A percentile compares a stretch with the other conserved stretches of the same genome.
These are phyloP conservation scores for Teunomyces lycoperdinae DNA, from an alignment of 805 yeast species.

Conservation along the genomic window DNA sequence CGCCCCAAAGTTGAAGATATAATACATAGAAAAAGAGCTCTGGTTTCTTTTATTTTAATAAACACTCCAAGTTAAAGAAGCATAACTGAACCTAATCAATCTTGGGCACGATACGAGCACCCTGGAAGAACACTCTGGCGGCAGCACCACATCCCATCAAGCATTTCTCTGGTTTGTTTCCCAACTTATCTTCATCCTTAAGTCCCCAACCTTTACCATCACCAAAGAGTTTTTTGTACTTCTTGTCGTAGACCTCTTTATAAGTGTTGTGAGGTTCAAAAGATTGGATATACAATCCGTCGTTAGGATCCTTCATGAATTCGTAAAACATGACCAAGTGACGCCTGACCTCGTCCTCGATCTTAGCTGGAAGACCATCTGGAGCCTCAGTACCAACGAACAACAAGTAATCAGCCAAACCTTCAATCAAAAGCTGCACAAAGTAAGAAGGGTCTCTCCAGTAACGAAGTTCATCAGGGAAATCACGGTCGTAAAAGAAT, in stretches of 20 bases:
- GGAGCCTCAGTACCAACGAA: constrained; percentile 44
- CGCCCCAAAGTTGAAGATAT: constrained; percentile 52
- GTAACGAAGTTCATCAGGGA: constrained; percentile 50
- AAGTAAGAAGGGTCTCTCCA: constrained; percentile 66
- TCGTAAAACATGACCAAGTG: constrained; percentile 57
- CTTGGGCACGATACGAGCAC: constrained; percentile 50
- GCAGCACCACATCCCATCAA: constrained; percentile 66
- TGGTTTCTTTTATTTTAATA: not conserved
- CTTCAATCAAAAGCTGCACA: constrained; percentile 62
- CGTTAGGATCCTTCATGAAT: constrained; percentile 54
- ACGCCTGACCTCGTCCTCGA: constrained; percentile 45
- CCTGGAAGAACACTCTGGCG: constrained; percentile 67
- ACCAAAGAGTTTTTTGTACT: constrained; percentile 53
- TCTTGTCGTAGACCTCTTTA: constrained; percentile 43
- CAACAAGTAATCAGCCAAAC: constrained; percentile 61
- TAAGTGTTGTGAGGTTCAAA: constrained; percentile 58
- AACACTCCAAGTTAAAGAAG: not conserved
- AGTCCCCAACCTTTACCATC: constrained; percentile 50
- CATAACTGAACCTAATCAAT: constrained; percentile 10
- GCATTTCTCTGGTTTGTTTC: constrained; percentile 43
- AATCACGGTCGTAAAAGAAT: constrained; percentile 64
- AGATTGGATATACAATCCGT: constrained; percentile 57
- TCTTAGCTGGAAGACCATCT: constrained; percentile 32
- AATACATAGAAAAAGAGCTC: constrained; percentile 5
- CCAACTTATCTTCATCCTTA: constrained; percentile 50